Evolutionary conservation across 345 rosid species (phyloP).

Genomic region (Gossypium australe): DNA sequence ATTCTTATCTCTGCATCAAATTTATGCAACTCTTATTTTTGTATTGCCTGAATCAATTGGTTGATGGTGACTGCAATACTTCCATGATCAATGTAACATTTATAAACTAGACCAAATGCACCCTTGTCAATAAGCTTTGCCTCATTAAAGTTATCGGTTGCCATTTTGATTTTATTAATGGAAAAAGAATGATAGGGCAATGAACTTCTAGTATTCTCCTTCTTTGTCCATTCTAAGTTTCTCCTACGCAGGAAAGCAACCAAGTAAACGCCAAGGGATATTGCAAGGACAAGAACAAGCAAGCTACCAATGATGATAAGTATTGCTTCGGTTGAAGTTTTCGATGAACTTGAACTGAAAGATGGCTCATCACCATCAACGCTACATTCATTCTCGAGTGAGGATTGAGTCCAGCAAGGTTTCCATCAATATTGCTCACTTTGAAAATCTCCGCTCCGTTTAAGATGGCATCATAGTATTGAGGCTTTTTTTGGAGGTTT

Average conservation of each 20-base stretch:
- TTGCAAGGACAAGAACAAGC: not conserved
- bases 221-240: not conserved
- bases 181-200: not conserved
- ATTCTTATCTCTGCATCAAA: not conserved
- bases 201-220: not conserved
- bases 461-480: constrained; percentile 5
- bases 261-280: not conserved
- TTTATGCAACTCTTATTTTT: not conserved
- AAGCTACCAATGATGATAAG: not conserved
- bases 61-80: constrained; percentile 27
- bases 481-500: not conserved
- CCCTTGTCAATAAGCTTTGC: constrained; percentile 27
- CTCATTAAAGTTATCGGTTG: constrained; percentile 29
- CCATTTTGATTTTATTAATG: not conserved
- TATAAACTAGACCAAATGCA: constrained; percentile 36
- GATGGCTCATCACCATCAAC: not conserved
- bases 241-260: not conserved
- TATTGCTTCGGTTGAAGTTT: not conserved
- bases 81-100: constrained; percentile 28
- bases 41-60: not conserved
- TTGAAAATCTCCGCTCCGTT: constrained; percentile 6
- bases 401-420: constrained; percentile 1
- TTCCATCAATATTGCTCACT: constrained; percentile 6
- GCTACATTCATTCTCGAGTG: not conserved
- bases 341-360: not conserved